These are phyloP conservation scores for Rhinocladiella similis DNA, from an alignment of 2,329 filamentous ascomycete genomes.

Conservation along the genomic window DNA sequence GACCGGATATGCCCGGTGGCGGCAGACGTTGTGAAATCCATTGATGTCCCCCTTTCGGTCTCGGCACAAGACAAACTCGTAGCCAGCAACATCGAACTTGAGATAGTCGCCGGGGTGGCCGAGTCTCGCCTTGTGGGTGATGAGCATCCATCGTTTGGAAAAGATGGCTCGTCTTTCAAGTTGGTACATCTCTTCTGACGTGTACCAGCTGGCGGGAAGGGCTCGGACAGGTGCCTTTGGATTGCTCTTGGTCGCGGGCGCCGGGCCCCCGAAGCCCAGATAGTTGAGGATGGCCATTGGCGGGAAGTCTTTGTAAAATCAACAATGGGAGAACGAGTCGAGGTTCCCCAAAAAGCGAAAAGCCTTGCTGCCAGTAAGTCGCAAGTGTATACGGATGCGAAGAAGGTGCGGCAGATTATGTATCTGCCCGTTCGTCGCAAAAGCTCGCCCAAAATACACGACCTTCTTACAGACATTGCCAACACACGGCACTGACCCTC, in stretches of 20 bases:
- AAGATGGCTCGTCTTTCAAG: slow-evolving; percentile 53
- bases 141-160: slow-evolving; percentile 49
- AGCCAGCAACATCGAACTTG: slow-evolving; percentile 42
- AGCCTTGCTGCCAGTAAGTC: not conserved
- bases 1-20: slow-evolving; percentile 60
- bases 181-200: slow-evolving; percentile 50
- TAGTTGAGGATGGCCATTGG: slow-evolving; percentile 9
- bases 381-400: not conserved
- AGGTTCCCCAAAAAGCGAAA: not conserved
- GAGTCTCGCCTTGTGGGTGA: slow-evolving; percentile 46
- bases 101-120: slow-evolving; percentile 47
- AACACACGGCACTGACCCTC: not conserved
- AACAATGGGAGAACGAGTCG: not conserved
- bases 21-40: slow-evolving; percentile 64
- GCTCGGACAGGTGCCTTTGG: slow-evolving; percentile 4
- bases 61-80: slow-evolving; percentile 54
- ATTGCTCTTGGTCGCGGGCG: not conserved
- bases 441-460: not conserved
- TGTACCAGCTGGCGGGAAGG: slow-evolving; percentile 54
- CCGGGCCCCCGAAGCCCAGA: slow-evolving; percentile 5
- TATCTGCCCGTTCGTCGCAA: not conserved
- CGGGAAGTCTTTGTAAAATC: not conserved
- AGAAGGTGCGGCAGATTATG: not conserved
- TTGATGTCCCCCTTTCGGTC: slow-evolving; percentile 55
- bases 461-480: not conserved